Base-by-base conservation (phyloP, 148 eudicot species). In the Drosera capensis region DNA sequence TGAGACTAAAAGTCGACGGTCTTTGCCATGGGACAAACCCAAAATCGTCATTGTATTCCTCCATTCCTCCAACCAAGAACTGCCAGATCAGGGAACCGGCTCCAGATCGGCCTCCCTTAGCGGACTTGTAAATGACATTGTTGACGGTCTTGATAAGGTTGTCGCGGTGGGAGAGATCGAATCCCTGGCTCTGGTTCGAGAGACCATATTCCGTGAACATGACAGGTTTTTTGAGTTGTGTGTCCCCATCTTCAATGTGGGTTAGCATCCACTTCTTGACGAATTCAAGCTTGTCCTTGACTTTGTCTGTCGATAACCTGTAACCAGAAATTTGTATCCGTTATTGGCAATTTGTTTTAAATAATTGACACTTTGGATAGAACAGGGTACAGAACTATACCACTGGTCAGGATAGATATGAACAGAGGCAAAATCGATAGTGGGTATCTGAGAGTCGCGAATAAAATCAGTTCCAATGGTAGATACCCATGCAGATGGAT, bases 41-140 rank as follows among this genome's bases (percentile, higher is more conserved):
- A 48, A 63, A 77, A 28, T 46, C 36, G 45, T 73, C 77, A 1
- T 72, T 41, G 14, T 63, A 70, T 50, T 70, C 55, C 40, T 70
- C 68, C 40, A 65, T 56, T 47, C 62, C 74, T 55, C 68, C 71
- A 20, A 59, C 62, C 60, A 78, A 29, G 37, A 73, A 46, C 56
- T 73, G 85, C 85, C 85, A 71, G 48, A 73, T 52, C 42, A 73
- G 43, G 37, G 68, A 51, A 56, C 80, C 80, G 1, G 66, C 77
- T 41, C 73, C 77, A 5, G 74, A 62, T 36, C 36, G 51, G 3
- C 69, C 78, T 38, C 50, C 65, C 53, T 60, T 61, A 13, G 77
- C 80, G 5, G 80, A 78, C 39, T 70, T 57, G 21, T 45, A 56
- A 1, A 70, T 60, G 21, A 40, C 65, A 22, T 73, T 69, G 38